phyloP scores from a whole-genome alignment of 768 basidiomycete genomes.

The Lepiota brunneoincarnata region DNA sequence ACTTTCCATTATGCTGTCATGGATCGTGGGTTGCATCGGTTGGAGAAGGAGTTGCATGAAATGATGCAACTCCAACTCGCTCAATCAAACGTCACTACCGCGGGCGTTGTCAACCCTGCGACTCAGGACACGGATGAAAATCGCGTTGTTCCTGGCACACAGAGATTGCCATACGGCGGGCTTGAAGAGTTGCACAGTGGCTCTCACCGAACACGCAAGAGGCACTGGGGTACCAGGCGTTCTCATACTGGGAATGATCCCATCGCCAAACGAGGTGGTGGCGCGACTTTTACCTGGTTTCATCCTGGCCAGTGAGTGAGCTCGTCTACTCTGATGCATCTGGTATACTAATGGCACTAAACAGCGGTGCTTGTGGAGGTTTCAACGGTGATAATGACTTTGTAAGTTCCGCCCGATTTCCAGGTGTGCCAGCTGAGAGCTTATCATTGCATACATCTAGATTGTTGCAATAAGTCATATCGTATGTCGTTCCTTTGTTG shows the following conservation, averaged over 20 bases:
- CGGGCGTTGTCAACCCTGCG: not conserved
- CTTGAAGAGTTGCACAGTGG: conserved; percentile 7
- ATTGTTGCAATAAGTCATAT: conserved; percentile 41
- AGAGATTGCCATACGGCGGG: conserved; percentile 5
- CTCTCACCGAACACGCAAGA: not conserved
- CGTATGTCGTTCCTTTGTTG: conserved; percentile 23
- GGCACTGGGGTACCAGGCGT: conserved; percentile 7
- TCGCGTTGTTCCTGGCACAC: not conserved
- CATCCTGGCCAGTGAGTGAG: conserved; percentile 26
- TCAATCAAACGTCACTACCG: not conserved
- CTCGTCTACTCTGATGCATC: not conserved
- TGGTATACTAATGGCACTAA: not conserved
- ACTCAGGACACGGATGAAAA: not conserved
- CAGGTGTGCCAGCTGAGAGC: not conserved
- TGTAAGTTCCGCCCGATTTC: conserved; percentile 22
- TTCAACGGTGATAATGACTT: conserved; percentile 25
- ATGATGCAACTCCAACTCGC: conserved; percentile 1
- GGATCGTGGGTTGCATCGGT: conserved; percentile 1
- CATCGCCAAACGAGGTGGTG: conserved; percentile 6
- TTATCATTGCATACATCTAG: conserved; percentile 23
- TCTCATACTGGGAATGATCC: conserved; percentile 13
- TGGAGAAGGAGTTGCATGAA: conserved; percentile 6
- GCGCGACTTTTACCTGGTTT: conserved; percentile 24
- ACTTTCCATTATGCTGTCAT: conserved; percentile 3
- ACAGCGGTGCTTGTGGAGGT: conserved; percentile 42